Conservation (phyloP, 306 rosid genomes). For the Cucurbita maxima region DNA sequence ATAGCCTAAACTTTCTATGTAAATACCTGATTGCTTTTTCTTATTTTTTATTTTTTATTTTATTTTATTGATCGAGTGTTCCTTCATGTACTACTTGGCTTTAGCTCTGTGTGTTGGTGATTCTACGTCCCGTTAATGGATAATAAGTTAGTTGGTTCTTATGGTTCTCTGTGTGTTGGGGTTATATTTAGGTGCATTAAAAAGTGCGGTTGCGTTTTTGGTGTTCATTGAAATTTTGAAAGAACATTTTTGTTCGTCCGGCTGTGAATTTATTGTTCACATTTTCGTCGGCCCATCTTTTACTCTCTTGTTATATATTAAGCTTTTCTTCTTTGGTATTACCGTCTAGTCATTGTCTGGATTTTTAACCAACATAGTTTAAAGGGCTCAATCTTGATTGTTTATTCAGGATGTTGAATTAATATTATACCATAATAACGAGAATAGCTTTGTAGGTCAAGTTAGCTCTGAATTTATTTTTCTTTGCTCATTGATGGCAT, state of each 20-base stretch:
- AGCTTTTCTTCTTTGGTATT: not conserved
- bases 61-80: not conserved
- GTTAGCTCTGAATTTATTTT: not conserved
- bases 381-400: not conserved
- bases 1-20: not conserved
- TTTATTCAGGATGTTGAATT: not conserved
- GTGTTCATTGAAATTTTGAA: not conserved
- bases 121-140: not conserved
- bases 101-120: not conserved
- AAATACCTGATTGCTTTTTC: not conserved
- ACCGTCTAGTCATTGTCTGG: not conserved
- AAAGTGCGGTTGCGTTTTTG: not conserved
- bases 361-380: not conserved
- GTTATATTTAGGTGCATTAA: not conserved
- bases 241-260: not conserved
- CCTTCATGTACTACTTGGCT: not conserved
- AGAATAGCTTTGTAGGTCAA: not conserved
- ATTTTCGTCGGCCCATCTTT: conserved; percentile 16
- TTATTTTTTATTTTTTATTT: not conserved
- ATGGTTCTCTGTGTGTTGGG: not conserved
- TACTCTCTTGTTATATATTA: conserved; percentile 11
- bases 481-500: not conserved
- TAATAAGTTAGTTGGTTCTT: not conserved
- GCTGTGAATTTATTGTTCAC: not conserved
- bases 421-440: not conserved